Base-by-base conservation (phyloP, 352 stramenopile genomes). In the Blastocystis sp. region DNA sequence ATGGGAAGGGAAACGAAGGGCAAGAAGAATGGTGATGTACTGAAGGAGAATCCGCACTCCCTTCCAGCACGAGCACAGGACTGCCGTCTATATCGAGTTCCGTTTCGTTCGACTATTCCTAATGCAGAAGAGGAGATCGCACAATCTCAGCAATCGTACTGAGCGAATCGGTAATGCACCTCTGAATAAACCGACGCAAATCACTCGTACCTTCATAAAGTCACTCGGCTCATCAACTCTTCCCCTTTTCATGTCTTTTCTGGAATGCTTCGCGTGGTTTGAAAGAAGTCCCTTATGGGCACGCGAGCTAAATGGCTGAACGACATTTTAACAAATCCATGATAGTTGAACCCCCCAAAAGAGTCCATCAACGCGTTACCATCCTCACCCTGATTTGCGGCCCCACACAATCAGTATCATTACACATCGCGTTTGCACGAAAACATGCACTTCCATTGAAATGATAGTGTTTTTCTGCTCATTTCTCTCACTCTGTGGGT, bases 131-230 rank as follows among this genome's bases (percentile, higher is more conserved):
- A n/a, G 2, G 2, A 53, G 9, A 59, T 52, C 19, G 19, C 23
- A 84, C 74, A 7, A 69, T 28, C 48, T 84, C 74, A 67, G 74
- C 52, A 34, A 84, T 84, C 10, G 74, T 84, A 23, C 74, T 84
- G 23, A 84, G 74, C 21, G 74, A 84, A 70, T 84, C 56, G 23
- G 74, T 84, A n/a, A 84, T 52, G 48, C 48, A n/a, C 66, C 21
- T 34, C 74, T 84, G 34, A 19, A 67, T 23, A 14, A 56, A 14
- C 65, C 43, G 23, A 23, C 34, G 67, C 9, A 28, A 23, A 67
- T 19, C 10, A 19, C 28, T 52, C 34, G 3, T 60, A 84, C 74
- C 40, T 84, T 66, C 52, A 84, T 67, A 62, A 67, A 84, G 17
- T 84, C 74, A 9, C 74, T 84, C 19, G 60, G 53, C 5, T 62